A percentile compares a stretch with the other conserved stretches of the same genome.
Evolutionary conservation across 1,284 basidiomycete genomes (phyloP).

Genomic region (Malassezia sympodialis): DNA sequence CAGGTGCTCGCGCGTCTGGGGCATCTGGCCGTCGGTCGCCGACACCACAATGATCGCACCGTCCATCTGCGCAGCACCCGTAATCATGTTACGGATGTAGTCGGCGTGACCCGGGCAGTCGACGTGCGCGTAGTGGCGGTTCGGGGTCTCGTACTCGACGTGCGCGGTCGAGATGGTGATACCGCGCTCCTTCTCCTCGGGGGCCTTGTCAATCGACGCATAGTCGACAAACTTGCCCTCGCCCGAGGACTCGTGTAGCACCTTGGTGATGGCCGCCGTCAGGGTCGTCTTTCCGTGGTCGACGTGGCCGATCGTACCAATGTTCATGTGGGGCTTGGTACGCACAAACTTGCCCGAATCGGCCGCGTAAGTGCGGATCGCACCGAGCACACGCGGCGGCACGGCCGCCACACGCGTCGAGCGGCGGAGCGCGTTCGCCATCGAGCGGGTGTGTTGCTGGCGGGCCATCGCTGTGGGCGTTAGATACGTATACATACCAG

Average conservation of each 20-base stretch:
- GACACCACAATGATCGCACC: constrained; percentile 65
- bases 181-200: constrained; percentile 97
- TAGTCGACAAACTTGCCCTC: constrained; percentile 92
- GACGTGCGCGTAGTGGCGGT: constrained; percentile 95
- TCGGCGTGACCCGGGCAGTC: constrained; percentile 71
- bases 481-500: neutral
- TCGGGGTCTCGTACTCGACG: constrained; percentile 87
- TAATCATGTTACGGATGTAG: constrained; percentile 78
- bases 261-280: constrained; percentile 96
- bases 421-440: constrained; percentile 2
- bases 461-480: neutral
- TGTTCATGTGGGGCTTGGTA: constrained; percentile 81
- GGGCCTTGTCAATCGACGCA: constrained; percentile 97
- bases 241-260: constrained; percentile 66
- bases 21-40: constrained; percentile 99
- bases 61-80: constrained; percentile 98
- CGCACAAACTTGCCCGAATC: constrained; percentile 70
- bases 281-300: constrained; percentile 68
- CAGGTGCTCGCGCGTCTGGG: constrained; percentile 95
- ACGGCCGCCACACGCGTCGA: neutral
- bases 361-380: constrained; percentile 50
- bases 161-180: constrained; percentile 84
- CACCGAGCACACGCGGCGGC: neutral
- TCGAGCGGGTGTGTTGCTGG: constrained; percentile 4
- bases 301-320: constrained; percentile 51